Conservation (phyloP, 108 stramenopile genomes). For the Nitzschia putrida region DNA sequence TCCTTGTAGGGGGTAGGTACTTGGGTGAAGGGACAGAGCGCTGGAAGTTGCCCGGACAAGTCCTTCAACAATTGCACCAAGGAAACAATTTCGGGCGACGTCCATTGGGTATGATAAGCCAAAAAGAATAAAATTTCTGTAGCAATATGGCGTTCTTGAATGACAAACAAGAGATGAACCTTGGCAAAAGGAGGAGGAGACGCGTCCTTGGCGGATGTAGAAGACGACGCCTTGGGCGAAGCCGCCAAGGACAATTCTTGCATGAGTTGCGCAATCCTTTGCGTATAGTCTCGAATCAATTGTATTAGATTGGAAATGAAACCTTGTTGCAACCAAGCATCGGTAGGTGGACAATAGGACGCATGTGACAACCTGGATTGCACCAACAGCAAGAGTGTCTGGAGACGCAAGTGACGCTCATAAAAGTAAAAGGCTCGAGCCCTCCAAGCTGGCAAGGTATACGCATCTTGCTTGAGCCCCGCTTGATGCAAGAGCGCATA, state of each 20-base stretch:
- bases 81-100: conserved; percentile 49
- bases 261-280: conserved; percentile 38
- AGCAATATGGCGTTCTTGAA: conserved; percentile 67
- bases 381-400: conserved; percentile 38
- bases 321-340: conserved; percentile 50
- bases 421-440: conserved; percentile 54
- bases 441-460: conserved; percentile 2
- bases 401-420: conserved; percentile 30
- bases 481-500: conserved; percentile 13
- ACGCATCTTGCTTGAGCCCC: background rate
- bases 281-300: conserved; percentile 54
- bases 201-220: conserved; percentile 7
- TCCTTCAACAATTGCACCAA: conserved; percentile 71
- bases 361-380: conserved; percentile 36
- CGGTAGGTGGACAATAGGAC: conserved; percentile 46
- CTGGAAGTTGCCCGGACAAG: conserved; percentile 47
- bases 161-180: conserved; percentile 54
- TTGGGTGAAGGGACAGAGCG: conserved; percentile 64
- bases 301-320: conserved; percentile 58
- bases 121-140: conserved; percentile 70
- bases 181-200: conserved; percentile 21
- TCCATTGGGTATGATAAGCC: conserved; percentile 79
- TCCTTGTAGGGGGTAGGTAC: conserved; percentile 60
- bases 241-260: conserved; percentile 9
- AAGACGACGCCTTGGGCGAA: background rate